Evolutionary conservation across 257 asterid species (phyloP), one percentile per base, ranked within the genome.

Genomic region (Osmanthus fragrans): DNA sequence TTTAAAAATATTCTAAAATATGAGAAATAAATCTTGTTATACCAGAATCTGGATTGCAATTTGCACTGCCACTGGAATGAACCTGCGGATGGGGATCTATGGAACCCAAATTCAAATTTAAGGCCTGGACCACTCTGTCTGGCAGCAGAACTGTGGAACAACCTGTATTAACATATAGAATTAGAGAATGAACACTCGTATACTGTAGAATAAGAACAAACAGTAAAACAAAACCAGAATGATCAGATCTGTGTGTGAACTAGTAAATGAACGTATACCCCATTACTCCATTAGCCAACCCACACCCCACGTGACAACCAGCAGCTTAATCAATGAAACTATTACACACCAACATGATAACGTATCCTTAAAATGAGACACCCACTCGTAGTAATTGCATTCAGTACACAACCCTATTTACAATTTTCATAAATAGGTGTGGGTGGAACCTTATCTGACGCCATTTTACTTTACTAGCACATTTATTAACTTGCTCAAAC

Each of bases 81-180:
- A 40, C 25, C 25, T 34, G 77, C 36, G 40, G 40, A 33, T 71
- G 77, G n/a, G 51, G 30, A 16, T 40, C 80, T 68, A 65, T 32
- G 33, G 49, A 68, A 16, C 77, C 90, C 34, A 78, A 63, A 33
- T 87, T 86, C 79, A 85, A 74, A 72, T 87, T 90, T 84, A 87
- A 64, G 33, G 88, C 84, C 1, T 86, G 92, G 79, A 84, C 89
- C 74, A 88, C 90, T 81, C 89, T 80, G 30, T 87, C 90, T 18
- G 93, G 94, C 5, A 91, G 58, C 65, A 83, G 77, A 77, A 85
- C 89, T 10, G 87, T 68, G 8, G 86, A 77, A 76, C 84, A 79
- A 32, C 70, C 88, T 87, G 86, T 30, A 39, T 25, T 32, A 3
- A 70, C 49, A 39, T 8, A 34, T 1, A 34, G 4, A 40, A 40